Conservation (phyloP, 306 rosid genomes). For the Glycine latifolia region DNA sequence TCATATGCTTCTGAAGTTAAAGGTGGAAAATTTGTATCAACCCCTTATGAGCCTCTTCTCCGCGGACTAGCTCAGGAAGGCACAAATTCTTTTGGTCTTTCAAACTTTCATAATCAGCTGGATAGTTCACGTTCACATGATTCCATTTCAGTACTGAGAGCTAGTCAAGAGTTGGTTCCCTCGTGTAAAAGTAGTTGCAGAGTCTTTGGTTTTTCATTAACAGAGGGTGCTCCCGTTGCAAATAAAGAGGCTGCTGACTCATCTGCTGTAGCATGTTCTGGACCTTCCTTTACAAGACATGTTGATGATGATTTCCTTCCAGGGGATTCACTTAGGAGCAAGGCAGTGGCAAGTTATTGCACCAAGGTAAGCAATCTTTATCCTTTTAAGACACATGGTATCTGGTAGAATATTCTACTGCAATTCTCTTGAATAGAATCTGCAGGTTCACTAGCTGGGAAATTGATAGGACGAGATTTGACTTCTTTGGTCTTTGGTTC, state of each 20-base stretch:
- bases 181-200: conserved; percentile 83
- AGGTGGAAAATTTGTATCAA: conserved; percentile 46
- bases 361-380: conserved; percentile 70
- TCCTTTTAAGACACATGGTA: conserved; percentile 44
- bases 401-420: conserved; percentile 42
- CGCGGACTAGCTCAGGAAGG: conserved; percentile 47
- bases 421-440: conserved; percentile 26
- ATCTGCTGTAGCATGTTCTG: conserved; percentile 55
- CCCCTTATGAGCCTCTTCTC: conserved; percentile 42
- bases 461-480: neutral
- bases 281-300: conserved; percentile 57
- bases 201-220: conserved; percentile 89
- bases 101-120: conserved; percentile 44
- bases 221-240: conserved; percentile 61
- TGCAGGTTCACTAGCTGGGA: conserved; percentile 23
- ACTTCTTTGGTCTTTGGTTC: conserved; percentile 17
- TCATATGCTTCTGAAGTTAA: conserved; percentile 48
- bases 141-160: conserved; percentile 48
- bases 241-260: conserved; percentile 53
- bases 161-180: conserved; percentile 64
- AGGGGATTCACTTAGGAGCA: conserved; percentile 58
- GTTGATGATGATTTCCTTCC: conserved; percentile 66
- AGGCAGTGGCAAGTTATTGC: conserved; percentile 63
- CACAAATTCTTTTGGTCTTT: conserved; percentile 31
- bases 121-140: conserved; percentile 45